phyloP scores from a whole-genome alignment of 2,329 filamentous ascomycete species.

The Hortaea werneckii region DNA sequence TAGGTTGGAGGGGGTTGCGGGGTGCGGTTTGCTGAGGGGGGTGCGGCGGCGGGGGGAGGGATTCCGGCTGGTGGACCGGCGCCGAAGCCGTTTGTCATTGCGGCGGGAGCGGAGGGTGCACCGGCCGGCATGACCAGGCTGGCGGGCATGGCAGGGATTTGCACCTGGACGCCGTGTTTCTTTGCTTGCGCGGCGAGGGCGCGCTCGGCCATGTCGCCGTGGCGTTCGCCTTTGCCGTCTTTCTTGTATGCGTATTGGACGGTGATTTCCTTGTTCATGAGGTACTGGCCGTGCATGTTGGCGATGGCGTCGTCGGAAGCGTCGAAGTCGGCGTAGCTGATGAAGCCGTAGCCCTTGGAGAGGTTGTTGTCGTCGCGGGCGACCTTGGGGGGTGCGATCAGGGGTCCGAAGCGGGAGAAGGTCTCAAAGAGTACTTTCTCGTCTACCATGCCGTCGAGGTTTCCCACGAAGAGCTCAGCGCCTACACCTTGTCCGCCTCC shows the following conservation, averaged over 20 bases:
- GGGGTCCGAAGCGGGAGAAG: constrained; percentile 80
- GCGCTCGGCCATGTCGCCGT: constrained; percentile 88
- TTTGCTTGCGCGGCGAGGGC: constrained; percentile 86
- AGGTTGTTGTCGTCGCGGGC: constrained; percentile 80
- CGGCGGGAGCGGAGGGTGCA: constrained; percentile 33
- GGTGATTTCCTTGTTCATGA: constrained; percentile 92
- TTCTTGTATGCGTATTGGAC: constrained; percentile 99
- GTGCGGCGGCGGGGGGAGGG: neutral
- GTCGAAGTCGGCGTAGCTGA: constrained; percentile 88
- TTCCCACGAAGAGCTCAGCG: constrained; percentile 93
- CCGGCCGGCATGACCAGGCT: constrained; percentile 50
- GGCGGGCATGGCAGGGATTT: constrained; percentile 64
- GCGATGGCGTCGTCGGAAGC: constrained; percentile 82
- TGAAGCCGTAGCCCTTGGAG: constrained; percentile 92
- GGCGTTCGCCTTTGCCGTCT: constrained; percentile 91
- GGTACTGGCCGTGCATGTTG: constrained; percentile 91
- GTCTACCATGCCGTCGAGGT: constrained; percentile 86
- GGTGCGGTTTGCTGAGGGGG: neutral
- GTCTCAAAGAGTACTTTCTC: constrained; percentile 94
- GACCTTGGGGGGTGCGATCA: constrained; percentile 79
- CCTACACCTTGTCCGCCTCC: constrained; percentile 85
- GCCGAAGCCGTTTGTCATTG: constrained; percentile 26
- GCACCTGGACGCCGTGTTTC: constrained; percentile 83
- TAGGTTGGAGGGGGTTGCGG: constrained; percentile 11
- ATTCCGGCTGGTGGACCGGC: too few relatives aligned